phyloP scores from a whole-genome alignment of 306 rosid genomes.

The Morella rubra region DNA sequence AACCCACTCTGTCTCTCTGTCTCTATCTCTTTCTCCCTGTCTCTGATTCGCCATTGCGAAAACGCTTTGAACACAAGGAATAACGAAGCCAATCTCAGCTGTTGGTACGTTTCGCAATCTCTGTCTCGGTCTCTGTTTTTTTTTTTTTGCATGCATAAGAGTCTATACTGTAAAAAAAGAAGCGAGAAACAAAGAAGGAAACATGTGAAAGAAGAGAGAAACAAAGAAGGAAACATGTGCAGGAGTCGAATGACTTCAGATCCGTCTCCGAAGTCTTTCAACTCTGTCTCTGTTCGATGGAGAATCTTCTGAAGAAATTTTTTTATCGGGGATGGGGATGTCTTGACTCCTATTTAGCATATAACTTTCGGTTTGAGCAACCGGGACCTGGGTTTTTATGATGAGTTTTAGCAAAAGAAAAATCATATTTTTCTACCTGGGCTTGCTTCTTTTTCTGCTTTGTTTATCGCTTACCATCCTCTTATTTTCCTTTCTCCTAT shows the following conservation, averaged over 20 bases:
- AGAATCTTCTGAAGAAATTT: slow-evolving; percentile 7
- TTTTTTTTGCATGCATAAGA: background rate
- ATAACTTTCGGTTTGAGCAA: background rate
- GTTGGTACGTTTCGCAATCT: slow-evolving; percentile 16
- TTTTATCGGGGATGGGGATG: background rate
- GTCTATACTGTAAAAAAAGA: background rate
- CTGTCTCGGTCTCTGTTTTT: background rate
- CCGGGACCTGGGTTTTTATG: background rate
- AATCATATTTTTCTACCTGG: background rate
- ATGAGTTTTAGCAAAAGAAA: background rate
- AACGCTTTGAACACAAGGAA: background rate
- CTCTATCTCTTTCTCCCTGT: background rate
- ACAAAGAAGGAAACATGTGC: too few relatives aligned
- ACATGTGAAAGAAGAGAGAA: too few relatives aligned
- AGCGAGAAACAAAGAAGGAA: too few relatives aligned
- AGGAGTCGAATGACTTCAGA: background rate
- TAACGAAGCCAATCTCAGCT: background rate
- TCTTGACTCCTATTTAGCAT: too few relatives aligned
- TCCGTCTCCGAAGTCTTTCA: background rate
- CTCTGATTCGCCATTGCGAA: slow-evolving; percentile 22
- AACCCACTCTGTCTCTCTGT: background rate
- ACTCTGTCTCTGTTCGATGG: background rate
- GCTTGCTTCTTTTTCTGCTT: background rate
- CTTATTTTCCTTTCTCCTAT: background rate
- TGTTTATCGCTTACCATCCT: background rate